Evolutionary conservation across 2,329 filamentous ascomycete species (phyloP).

Genomic region (Colletotrichum lentis): DNA sequence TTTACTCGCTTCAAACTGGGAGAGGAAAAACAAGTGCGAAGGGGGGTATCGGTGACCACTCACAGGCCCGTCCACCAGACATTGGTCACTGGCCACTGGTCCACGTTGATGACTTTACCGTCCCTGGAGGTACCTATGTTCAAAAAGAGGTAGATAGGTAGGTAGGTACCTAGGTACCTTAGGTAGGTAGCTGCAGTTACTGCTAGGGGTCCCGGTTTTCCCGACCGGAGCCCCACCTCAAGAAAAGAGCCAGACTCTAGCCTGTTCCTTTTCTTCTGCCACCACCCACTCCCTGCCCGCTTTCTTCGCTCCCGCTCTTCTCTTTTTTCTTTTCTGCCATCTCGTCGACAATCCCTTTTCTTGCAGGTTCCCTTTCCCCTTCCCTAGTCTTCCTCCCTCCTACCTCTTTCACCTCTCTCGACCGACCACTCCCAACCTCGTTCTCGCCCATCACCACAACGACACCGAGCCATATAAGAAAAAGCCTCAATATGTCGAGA

Average conservation of each 20-base stretch:
- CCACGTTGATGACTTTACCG: constrained; percentile 14
- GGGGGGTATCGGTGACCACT: constrained; percentile 27
- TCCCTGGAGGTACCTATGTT: too few relatives aligned
- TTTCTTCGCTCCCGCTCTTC: constrained; percentile 43
- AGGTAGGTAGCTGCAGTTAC: constrained; percentile 13
- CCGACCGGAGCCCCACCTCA: constrained; percentile 27
- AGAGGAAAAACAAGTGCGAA: constrained; percentile 1
- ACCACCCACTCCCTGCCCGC: constrained; percentile 43
- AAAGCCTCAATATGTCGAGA: constrained; percentile 51
- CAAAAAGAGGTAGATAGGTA: not conserved
- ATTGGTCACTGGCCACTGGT: constrained; percentile 22
- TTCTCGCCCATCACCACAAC: constrained; percentile 31
- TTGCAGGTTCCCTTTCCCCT: constrained; percentile 40
- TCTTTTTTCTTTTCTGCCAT: constrained; percentile 44
- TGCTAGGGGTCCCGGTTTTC: constrained; percentile 37
- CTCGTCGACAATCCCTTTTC: constrained; percentile 43
- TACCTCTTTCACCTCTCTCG: constrained; percentile 39
- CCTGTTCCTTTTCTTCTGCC: constrained; percentile 44
- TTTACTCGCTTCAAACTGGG: not conserved
- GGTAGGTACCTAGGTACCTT: not conserved
- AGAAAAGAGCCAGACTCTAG: constrained; percentile 37
- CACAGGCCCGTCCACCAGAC: constrained; percentile 1
- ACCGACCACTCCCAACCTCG: constrained; percentile 29
- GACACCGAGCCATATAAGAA: not conserved
- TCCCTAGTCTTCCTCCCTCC: constrained; percentile 40